A percentile compares a stretch with the other conserved stretches of the same genome.
Evolutionary conservation across 441 rosid species (phyloP).

Genomic region (Francoa sonchifolia): DNA sequence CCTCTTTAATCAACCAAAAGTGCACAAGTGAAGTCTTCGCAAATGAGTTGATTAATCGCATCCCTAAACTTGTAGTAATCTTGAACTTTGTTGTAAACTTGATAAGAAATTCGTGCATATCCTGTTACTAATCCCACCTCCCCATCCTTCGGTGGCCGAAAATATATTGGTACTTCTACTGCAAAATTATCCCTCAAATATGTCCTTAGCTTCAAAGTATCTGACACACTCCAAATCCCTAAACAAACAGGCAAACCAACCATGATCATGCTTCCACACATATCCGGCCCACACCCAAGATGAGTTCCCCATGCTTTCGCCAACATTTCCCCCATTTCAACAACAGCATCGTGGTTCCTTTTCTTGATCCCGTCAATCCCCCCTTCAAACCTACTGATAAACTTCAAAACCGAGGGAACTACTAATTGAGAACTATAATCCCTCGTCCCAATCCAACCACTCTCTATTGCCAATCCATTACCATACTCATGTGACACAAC

Average conservation of each 20-base stretch:
- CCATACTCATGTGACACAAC: conserved; percentile 91
- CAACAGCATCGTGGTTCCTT: conserved; percentile 58
- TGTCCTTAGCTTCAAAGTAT: conserved; percentile 40
- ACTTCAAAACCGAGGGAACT: conserved; percentile 61
- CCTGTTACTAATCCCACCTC: conserved; percentile 42
- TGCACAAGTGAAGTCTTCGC: conserved; percentile 43
- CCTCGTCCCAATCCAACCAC: conserved; percentile 88
- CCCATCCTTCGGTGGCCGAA: conserved; percentile 35
- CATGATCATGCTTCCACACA: conserved; percentile 85
- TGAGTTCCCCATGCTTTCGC: conserved; percentile 77
- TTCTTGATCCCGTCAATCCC: conserved; percentile 77
- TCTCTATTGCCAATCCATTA: conserved; percentile 70
- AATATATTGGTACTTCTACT: conserved; percentile 65
- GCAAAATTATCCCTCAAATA: conserved; percentile 53
- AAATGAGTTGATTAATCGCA: conserved; percentile 37
- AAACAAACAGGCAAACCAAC: conserved; percentile 68
- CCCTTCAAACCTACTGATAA: conserved; percentile 56
- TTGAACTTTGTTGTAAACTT: conserved; percentile 63
- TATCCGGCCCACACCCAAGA: conserved; percentile 70
- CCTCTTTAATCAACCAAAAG: conserved; percentile 34
- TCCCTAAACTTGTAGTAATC: conserved; percentile 69
- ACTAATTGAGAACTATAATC: conserved; percentile 87
- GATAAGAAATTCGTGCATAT: conserved; percentile 72
- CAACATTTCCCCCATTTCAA: conserved; percentile 78
- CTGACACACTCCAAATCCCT: conserved; percentile 41